These are phyloP conservation scores for Bryoerythrophyllum caledonicum DNA, from an alignment of 225 moss, liverwort and hornwort species.

Conservation along the genomic window DNA sequence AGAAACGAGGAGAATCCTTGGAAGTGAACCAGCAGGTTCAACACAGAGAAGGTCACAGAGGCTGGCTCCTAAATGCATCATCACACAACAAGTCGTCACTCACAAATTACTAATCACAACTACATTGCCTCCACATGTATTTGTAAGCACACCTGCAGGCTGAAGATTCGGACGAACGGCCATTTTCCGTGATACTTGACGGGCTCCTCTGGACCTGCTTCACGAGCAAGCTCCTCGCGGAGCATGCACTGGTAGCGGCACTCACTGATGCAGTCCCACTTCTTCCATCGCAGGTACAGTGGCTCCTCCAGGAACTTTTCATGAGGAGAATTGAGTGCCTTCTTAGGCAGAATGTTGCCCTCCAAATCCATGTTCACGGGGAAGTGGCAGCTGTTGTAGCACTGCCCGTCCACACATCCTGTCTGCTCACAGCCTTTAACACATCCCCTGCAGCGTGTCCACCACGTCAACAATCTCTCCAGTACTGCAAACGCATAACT, in stretches of 20 bases:
- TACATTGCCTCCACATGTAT: not conserved
- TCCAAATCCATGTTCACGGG: slow-evolving; percentile 48
- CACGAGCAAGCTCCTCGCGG: slow-evolving; percentile 45
- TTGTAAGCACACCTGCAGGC: slow-evolving; percentile 47
- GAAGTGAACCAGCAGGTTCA: slow-evolving; percentile 86
- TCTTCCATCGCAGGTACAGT: slow-evolving; percentile 64
- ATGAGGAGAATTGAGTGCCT: slow-evolving; percentile 40
- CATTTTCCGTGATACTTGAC: slow-evolving; percentile 67
- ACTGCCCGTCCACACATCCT: slow-evolving; percentile 52
- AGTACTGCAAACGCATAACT: not conserved
- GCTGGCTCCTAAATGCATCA: slow-evolving; percentile 80
- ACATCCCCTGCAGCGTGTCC: slow-evolving; percentile 36
- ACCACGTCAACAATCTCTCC: slow-evolving; percentile 1
- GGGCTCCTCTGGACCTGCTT: slow-evolving; percentile 37
- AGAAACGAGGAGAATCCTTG: slow-evolving; percentile 81
- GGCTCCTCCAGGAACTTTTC: slow-evolving; percentile 63
- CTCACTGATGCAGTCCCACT: slow-evolving; percentile 66
- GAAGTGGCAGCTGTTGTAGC: slow-evolving; percentile 59
- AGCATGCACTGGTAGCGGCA: slow-evolving; percentile 69
- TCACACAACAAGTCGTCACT: slow-evolving; percentile 5
- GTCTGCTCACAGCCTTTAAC: slow-evolving; percentile 56
- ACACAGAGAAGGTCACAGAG: slow-evolving; percentile 85
- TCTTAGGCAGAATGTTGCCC: slow-evolving; percentile 51
- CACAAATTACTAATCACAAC: not conserved
- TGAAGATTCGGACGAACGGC: slow-evolving; percentile 62